Evolutionary conservation across 2,329 filamentous ascomycete genomes (phyloP), one percentile per base, ranked within the genome.

Genomic region (Thielaviopsis euricoi): DNA sequence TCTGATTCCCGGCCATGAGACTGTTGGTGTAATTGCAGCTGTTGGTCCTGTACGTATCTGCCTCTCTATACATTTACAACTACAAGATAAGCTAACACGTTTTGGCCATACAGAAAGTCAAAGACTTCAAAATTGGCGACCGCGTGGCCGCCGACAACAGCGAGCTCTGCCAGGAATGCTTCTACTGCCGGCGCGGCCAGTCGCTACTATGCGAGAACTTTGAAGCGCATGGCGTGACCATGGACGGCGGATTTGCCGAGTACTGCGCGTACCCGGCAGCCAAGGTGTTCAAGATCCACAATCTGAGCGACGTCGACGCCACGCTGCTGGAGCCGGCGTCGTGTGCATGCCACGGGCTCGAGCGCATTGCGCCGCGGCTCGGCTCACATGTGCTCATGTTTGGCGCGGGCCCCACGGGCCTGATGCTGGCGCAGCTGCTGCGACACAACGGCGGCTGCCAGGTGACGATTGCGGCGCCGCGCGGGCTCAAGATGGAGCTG

Each of bases 181-280:
- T 85, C 74, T 86, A 86, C 73, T 87, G 84, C 72, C 79, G 80
- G 62, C 79, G 82, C 58, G 82, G 83, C 56, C 76, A 86, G 66
- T 74, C 80, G 29, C 71, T 87, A 52, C 77, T 86, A 58, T 88
- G 84, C 68, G 82, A 86, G 69, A 76, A 84, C 63, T 83, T 85
- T 68, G 76, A 81, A 63, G 81, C 80, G 21, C 82, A 85, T 63
- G 82, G 79, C 63, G 79, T 81, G n/a, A 81, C 77, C 62, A 74
- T 86, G 69, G 79, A 84, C 62, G 84, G 84, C 64, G 83, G 84
- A 29, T 87, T 87, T 64, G 85, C 84, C 55, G 83, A 87, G 68
- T 88, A 86, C 73, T 75, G 73, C 63, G 72, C 73, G 37, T 77
- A 76, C 64, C 72, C 74, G 12, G 73, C 74, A 56, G 72, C 70